These are phyloP conservation scores for Suhomyces choctaworum DNA, from an alignment of 1,139 yeast species.

Conservation along the genomic window DNA sequence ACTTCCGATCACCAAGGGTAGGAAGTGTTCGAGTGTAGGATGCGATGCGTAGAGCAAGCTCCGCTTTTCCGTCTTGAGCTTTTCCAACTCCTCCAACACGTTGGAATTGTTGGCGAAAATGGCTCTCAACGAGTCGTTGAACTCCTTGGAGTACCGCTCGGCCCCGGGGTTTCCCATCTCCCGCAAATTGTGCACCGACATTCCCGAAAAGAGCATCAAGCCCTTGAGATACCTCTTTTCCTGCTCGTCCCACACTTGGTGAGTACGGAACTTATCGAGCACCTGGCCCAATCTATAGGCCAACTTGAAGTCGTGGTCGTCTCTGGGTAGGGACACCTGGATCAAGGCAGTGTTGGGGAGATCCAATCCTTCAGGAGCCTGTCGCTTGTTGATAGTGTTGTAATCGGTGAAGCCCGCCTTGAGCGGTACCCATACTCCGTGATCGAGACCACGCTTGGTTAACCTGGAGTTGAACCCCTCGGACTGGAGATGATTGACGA, in stretches of 20 bases:
- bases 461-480: constrained; percentile 48
- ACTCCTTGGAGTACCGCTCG: constrained; percentile 47
- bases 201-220: constrained; percentile 64
- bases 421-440: constrained; percentile 81
- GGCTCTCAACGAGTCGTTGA: constrained; percentile 36
- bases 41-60: constrained; percentile 55
- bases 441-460: constrained; percentile 66
- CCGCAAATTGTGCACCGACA: constrained; percentile 73
- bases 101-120: constrained; percentile 27
- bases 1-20: constrained; percentile 67
- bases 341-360: constrained; percentile 50
- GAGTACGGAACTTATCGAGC: constrained; percentile 51
- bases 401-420: constrained; percentile 64
- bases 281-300: constrained; percentile 59
- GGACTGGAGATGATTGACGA: constrained; percentile 41
- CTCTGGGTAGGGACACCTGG: constrained; percentile 62
- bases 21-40: constrained; percentile 73
- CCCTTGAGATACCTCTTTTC: constrained; percentile 39
- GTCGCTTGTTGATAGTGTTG: constrained; percentile 18
- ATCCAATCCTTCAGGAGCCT: constrained; percentile 38
- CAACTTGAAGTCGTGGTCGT: constrained; percentile 45
- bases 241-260: constrained; percentile 36
- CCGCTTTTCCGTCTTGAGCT: constrained; percentile 29
- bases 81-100: constrained; percentile 31
- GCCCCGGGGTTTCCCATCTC: constrained; percentile 58